Evolutionary conservation across 163 green algal genomes (phyloP), one percentile per base, ranked within the genome.

Genomic region (Volvox carteri): DNA sequence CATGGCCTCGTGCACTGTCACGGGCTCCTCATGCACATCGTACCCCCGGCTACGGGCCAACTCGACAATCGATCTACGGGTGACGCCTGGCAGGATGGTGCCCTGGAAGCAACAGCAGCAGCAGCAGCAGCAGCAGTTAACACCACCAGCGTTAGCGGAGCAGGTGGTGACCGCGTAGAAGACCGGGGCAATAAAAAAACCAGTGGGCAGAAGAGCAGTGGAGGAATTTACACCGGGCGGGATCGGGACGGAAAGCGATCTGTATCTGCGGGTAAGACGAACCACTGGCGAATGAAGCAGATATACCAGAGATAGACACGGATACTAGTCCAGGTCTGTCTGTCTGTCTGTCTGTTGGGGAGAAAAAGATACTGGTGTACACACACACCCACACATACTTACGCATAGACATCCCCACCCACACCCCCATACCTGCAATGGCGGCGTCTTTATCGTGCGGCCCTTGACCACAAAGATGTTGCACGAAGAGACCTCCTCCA

Each of bases 391-490:
- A 58, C 48, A 14, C 48, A 58, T 14, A 58, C 14, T 58, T 14
- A 58, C 48, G 14, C 14, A 23, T 14, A 58, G 48, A 58, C 48
- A 58, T 58, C 14, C 48, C 14, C 48, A 58, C 14, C 12, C 48
- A 58, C 48, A 58, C 28, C 35, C 7, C 11, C 28, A 72, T 72
- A 86, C 79, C 18, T 56, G 65, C 46, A 99, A 92, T 4, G 95
- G 92, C 1, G 98, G 97, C 11, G 98, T 99, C 42, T 93, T 94
- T 91, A 99, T 98, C n/a, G 90, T 96, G 30, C 96, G 96, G 73
- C 97, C 98, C 92, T 98, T 98, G 67, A 99, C 96, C 25, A 92
- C 91, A 76, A 99, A 99, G 85, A 99, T 98, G 95, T 99, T 99
- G 96, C 98, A 99, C 41, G 94, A 97, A 21, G 96, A 98, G 67